Base-by-base conservation (phyloP, 371 early-diverging fungal genomes). In the Lichtheimia corymbifera region DNA sequence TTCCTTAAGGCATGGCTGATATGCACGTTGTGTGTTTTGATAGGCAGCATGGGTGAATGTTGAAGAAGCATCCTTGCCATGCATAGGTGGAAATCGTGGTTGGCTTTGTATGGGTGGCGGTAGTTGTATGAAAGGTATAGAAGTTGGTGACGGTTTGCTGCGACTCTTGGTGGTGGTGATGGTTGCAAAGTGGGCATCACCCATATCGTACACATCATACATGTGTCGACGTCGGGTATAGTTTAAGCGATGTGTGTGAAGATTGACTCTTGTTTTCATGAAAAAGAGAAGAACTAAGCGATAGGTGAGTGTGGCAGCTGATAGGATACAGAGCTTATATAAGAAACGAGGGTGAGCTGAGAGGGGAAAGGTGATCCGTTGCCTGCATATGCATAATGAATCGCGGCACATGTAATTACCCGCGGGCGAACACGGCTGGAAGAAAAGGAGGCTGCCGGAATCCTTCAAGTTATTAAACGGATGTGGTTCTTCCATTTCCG, bases 1-100 rank as follows among this genome's bases (percentile, higher is more conserved):
- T 59, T 79, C 74, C 18, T 53, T 68, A 25, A 72, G 68, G 13
- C 56, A 69, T 30, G 71, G 64, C 24, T 57, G 49, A 20, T 66
- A 71, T 5, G 64, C 62, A n/a, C 42, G 50, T 43, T 52, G 30
- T 15, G 53, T 52, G n/a, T 28, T 50, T 9, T 45, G n/a, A 22
- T 50, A 43, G 44, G 47, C 47, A 18, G 61, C 27, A 22, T 25
- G 11, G 4, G 24, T 59, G 20, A 59, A 15, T 15, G 60, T 25
- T 15, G 60, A 30, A 41, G 64, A 30, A 18, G 61, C 56, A 28
- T 58, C 58, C 7, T 35, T 20, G 15, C 53, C 41, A 47, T 42
- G 25, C 22, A 22, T 22, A 17, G 47, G 47, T n/a, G 47, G 17
- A 15, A 22, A 9, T 22, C 11, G 6, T 35, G 35, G 35, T 11